Evolutionary conservation across 305 asterid genomes (phyloP).

Genomic region (Rubia occidens): DNA sequence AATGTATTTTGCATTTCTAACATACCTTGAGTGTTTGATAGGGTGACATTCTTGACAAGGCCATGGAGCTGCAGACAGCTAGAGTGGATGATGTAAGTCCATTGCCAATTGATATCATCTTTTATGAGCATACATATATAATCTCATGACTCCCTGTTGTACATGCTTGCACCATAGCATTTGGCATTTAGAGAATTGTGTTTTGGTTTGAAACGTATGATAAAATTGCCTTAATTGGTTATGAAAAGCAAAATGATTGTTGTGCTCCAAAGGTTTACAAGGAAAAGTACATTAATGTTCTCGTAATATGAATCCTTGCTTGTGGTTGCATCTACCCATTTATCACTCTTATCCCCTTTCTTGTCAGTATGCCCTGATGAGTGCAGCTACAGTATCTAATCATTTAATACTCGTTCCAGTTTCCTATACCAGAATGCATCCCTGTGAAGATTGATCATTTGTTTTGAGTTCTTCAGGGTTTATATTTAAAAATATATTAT

Average conservation of each 20-base stretch:
- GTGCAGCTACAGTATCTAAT: neutral
- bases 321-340: neutral
- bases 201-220: neutral
- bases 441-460: neutral
- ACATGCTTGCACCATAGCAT: neutral
- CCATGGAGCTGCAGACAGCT: slow-evolving; percentile 79
- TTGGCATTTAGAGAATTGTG: neutral
- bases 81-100: slow-evolving; percentile 87
- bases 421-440: neutral
- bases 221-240: neutral
- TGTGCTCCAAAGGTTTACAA: neutral
- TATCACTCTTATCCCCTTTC: neutral
- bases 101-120: slow-evolving; percentile 1
- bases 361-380: neutral
- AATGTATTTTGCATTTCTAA: slow-evolving; percentile 20
- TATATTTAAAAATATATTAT: neutral
- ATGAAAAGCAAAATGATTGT: neutral
- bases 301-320: neutral
- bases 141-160: neutral
- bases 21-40: slow-evolving; percentile 31
- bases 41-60: slow-evolving; percentile 98
- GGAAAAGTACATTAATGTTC: neutral
- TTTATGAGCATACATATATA: slow-evolving; percentile 5
- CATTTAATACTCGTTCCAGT: neutral
- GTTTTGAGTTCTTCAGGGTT: neutral